These are phyloP conservation scores for Neotropicomus parvogracilis DNA, from an alignment of 1,284 basidiomycete genomes.

Conservation along the genomic window DNA sequence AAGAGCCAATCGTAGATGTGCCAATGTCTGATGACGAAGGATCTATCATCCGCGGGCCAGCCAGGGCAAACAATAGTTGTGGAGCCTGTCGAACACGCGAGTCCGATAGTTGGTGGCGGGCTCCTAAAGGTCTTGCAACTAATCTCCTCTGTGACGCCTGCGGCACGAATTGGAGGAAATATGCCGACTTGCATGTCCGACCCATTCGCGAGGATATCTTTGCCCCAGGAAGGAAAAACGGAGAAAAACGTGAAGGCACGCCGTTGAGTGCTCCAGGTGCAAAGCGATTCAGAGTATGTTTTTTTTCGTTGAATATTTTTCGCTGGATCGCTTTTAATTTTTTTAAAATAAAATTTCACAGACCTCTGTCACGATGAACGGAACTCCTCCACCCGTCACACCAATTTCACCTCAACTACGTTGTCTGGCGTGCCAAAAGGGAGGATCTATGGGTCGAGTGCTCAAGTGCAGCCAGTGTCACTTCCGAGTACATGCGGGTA, in stretches of 20 bases:
- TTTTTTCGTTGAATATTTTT: conserved; percentile 3
- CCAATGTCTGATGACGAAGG: conserved; percentile 66
- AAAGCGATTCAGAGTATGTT: conserved; percentile 65
- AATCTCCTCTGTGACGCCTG: conserved; percentile 78
- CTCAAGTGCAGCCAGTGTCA: conserved; percentile 77
- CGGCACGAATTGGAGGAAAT: conserved; percentile 82
- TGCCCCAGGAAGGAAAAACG: conserved; percentile 44
- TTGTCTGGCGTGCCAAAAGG: conserved; percentile 73
- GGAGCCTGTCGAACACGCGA: conserved; percentile 76
- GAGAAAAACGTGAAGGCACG: conserved; percentile 77
- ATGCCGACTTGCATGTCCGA: conserved; percentile 78
- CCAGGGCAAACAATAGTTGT: conserved; percentile 59
- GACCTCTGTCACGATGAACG: conserved; percentile 52
- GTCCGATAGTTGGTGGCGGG: conserved; percentile 81
- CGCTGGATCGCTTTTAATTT: not conserved
- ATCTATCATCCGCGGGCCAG: conserved; percentile 60
- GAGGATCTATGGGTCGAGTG: conserved; percentile 70
- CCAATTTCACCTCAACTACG: conserved; percentile 57
- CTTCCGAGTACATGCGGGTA: conserved; percentile 74
- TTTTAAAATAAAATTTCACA: conserved; percentile 32
- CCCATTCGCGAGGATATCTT: conserved; percentile 62
- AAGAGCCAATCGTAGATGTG: conserved; percentile 37
- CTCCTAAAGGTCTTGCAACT: conserved; percentile 71
- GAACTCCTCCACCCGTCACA: conserved; percentile 50
- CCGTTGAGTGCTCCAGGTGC: conserved; percentile 57